Evolutionary conservation across 257 asterid species (phyloP).

Genomic region (Nemophila menziesii): DNA sequence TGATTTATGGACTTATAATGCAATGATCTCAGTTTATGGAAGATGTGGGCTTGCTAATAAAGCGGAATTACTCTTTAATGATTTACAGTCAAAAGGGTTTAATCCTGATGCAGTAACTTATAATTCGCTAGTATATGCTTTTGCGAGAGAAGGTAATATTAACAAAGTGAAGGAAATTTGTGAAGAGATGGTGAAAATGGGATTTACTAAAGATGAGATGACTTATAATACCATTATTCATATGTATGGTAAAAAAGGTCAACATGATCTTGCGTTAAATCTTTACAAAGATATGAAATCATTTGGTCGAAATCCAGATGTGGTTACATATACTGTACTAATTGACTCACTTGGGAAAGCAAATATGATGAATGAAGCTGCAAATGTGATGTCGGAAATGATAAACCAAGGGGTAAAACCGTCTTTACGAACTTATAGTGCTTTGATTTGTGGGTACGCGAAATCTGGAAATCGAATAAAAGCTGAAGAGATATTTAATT

Average conservation of each 20-base stretch:
- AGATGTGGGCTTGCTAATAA: conserved; percentile 69
- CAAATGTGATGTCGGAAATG: conserved; percentile 83
- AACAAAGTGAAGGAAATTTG: conserved; percentile 60
- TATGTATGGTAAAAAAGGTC: conserved; percentile 79
- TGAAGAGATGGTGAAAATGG: conserved; percentile 71
- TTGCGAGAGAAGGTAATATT: conserved; percentile 74
- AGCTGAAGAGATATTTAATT: conserved; percentile 60
- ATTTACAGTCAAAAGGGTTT: conserved; percentile 57
- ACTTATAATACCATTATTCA: conserved; percentile 75
- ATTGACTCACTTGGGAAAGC: conserved; percentile 87
- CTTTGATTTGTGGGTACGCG: conserved; percentile 90
- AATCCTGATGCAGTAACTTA: conserved; percentile 87
- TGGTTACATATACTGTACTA: conserved; percentile 81
- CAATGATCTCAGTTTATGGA: conserved; percentile 87
- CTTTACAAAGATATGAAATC: conserved; percentile 61
- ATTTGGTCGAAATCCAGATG: conserved; percentile 75
- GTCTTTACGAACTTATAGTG: conserved; percentile 76
- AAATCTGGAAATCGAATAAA: conserved; percentile 58
- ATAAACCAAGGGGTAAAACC: conserved; percentile 62
- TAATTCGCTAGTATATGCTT: conserved; percentile 81
- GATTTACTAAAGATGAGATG: conserved; percentile 84
- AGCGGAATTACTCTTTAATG: conserved; percentile 69
- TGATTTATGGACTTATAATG: conserved; percentile 96
- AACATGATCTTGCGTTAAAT: conserved; percentile 56
- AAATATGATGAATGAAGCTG: conserved; percentile 72